A percentile compares a stretch with the other conserved stretches of the same genome.
These are phyloP conservation scores for Biscogniauxia sp. DNA, from an alignment of 2,329 filamentous ascomycete genomes.

Conservation along the genomic window DNA sequence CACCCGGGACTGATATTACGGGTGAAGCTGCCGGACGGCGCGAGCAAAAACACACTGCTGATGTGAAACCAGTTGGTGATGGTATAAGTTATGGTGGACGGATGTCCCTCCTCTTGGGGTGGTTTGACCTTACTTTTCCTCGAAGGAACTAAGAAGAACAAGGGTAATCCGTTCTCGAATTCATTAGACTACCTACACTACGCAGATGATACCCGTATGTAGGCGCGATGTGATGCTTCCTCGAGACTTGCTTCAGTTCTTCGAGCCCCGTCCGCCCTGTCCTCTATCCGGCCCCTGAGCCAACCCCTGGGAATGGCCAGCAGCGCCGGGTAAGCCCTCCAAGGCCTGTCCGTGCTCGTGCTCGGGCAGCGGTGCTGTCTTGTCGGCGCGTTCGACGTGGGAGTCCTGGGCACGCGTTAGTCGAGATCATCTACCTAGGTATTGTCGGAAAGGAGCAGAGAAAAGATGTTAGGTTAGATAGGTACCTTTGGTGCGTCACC, in stretches of 20 bases:
- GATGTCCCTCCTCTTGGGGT: too few species aligned
- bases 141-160: too few species aligned
- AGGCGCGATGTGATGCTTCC: too few species aligned
- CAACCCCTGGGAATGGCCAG: conserved; percentile 43
- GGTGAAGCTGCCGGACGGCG: conserved; percentile 39
- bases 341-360: conserved; percentile 43
- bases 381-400: conserved; percentile 46
- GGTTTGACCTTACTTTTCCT: too few species aligned
- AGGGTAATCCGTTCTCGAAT: too few species aligned
- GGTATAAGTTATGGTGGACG: neutral
- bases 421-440: too few species aligned
- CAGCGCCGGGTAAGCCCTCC: conserved; percentile 40
- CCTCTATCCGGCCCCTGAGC: conserved; percentile 39
- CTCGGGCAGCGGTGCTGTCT: conserved; percentile 48
- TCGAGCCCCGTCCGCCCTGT: conserved; percentile 34
- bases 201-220: too few species aligned
- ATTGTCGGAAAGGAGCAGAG: too few species aligned
- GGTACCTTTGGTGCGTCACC: conserved; percentile 34
- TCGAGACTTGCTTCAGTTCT: neutral
- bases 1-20: conserved; percentile 45
- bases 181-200: too few species aligned
- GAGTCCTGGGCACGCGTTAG: conserved; percentile 11
- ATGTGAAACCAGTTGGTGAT: conserved; percentile 4
- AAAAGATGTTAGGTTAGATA: too few species aligned
- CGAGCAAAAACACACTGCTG: conserved; percentile 35